These are phyloP conservation scores for Fusarium sp. DNA, from an alignment of 2,329 filamentous ascomycete species.

Conservation along the genomic window DNA sequence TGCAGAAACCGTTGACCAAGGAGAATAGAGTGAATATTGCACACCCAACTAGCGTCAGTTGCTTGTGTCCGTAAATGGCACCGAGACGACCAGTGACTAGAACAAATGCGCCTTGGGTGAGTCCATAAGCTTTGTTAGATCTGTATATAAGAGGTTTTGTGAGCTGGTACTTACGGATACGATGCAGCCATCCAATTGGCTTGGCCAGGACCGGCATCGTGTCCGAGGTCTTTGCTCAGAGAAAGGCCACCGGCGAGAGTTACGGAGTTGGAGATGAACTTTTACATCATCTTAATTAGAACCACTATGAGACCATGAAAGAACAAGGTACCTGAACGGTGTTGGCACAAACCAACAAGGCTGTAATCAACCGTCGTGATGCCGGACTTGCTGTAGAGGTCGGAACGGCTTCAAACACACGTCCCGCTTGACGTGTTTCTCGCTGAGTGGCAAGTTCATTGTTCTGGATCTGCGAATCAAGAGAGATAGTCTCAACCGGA, in stretches of 20 bases:
- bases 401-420: slow-evolving; percentile 14
- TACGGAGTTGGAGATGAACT: slow-evolving; percentile 16
- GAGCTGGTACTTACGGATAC: background rate
- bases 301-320: fast-evolving
- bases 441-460: fast-evolving
- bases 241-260: slow-evolving; percentile 18
- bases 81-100: slow-evolving; percentile 63
- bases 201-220: slow-evolving; percentile 14
- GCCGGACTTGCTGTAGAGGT: slow-evolving; percentile 17
- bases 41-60: slow-evolving; percentile 56
- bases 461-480: background rate
- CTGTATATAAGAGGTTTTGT: fast-evolving
- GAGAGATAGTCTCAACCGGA: background rate
- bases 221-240: slow-evolving; percentile 12
- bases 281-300: fast-evolving
- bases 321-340: background rate
- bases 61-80: slow-evolving; percentile 63
- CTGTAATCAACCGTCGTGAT: slow-evolving; percentile 9
- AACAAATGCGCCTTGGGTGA: slow-evolving; percentile 64
- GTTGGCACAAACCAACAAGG: slow-evolving; percentile 17
- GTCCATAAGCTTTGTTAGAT: slow-evolving; percentile 39
- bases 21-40: slow-evolving; percentile 56
- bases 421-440: background rate
- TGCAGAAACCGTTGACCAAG: slow-evolving; percentile 57
- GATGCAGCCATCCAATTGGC: slow-evolving; percentile 26